phyloP scores from a whole-genome alignment of 805 yeast species.

The Middelhovenomyces tepae region DNA sequence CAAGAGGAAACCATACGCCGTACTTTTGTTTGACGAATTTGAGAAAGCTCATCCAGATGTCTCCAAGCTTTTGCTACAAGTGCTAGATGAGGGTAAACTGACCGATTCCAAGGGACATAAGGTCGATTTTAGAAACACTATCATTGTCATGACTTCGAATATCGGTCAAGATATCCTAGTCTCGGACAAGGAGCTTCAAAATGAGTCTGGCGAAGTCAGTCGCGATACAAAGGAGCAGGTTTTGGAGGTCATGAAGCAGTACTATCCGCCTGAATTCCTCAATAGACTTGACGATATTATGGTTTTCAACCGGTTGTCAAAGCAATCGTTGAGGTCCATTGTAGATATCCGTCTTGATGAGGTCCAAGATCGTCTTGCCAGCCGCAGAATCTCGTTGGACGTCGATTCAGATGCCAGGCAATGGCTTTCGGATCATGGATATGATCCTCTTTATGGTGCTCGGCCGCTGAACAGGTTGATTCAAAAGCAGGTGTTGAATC shows the following conservation, averaged over 20 bases:
- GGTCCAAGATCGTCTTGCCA: conserved; percentile 66
- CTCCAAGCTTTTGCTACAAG: conserved; percentile 84
- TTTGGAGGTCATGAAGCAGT: conserved; percentile 53
- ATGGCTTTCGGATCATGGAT: conserved; percentile 78
- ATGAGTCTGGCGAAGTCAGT: conserved; percentile 52
- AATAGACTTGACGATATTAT: conserved; percentile 92
- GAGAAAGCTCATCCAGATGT: conserved; percentile 96
- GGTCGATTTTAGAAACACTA: conserved; percentile 89
- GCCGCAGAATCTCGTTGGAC: conserved; percentile 60
- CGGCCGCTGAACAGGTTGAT: conserved; percentile 89
- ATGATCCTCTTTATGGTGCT: conserved; percentile 90
- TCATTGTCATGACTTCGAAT: conserved; percentile 93
- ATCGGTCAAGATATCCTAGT: conserved; percentile 88
- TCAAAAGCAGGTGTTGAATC: conserved; percentile 76
- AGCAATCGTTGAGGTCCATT: conserved; percentile 61
- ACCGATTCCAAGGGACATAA: conserved; percentile 94
- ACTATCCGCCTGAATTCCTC: conserved; percentile 91
- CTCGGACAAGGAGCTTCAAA: conserved; percentile 46
- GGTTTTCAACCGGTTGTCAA: conserved; percentile 84
- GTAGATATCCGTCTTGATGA: conserved; percentile 80
- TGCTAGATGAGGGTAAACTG: conserved; percentile 86
- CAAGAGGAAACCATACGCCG: conserved; percentile 89
- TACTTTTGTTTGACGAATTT: conserved; percentile 88
- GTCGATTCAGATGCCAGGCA: conserved; percentile 58
- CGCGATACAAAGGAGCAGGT: conserved; percentile 48